Evolutionary conservation across 1,139 yeast species (phyloP).

Genomic region (Yamadazyma epiphylla): DNA sequence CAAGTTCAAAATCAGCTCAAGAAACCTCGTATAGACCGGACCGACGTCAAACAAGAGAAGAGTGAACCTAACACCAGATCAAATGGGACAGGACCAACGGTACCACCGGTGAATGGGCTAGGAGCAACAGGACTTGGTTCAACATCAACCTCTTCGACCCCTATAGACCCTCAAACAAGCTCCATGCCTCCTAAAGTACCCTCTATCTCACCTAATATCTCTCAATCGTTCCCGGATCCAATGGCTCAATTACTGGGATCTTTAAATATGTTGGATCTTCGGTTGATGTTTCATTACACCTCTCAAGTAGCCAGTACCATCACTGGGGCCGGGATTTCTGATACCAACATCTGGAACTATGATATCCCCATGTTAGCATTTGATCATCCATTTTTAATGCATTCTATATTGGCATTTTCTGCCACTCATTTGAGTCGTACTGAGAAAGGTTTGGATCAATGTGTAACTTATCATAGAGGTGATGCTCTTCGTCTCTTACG

Average conservation of each 20-base stretch:
- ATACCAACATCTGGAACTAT: slow-evolving; percentile 79
- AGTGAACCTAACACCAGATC: slow-evolving; percentile 1
- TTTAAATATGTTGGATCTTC: slow-evolving; percentile 72
- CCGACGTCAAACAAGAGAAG: slow-evolving; percentile 2
- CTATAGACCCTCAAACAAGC: slow-evolving; percentile 3
- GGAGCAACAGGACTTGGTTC: slow-evolving; percentile 1
- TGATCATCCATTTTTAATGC: slow-evolving; percentile 88
- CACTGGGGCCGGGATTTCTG: slow-evolving; percentile 87
- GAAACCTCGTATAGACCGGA: too few species aligned
- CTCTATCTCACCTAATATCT: slow-evolving; percentile 26
- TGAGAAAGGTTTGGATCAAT: slow-evolving; percentile 72
- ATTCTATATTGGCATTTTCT: slow-evolving; percentile 80
- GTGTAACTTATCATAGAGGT: slow-evolving; percentile 83
- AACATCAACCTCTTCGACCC: slow-evolving; percentile 9
- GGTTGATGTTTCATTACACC: slow-evolving; percentile 84
- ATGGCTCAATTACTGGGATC: slow-evolving; percentile 17
- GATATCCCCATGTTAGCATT: slow-evolving; percentile 89
- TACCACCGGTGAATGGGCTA: slow-evolving; percentile 1
- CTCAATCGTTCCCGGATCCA: slow-evolving; percentile 14
- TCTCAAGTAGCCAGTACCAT: slow-evolving; percentile 82
- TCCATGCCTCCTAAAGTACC: too few species aligned
- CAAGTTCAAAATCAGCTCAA: slow-evolving; percentile 10
- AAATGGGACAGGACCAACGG: slow-evolving; percentile 2
- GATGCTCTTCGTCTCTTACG: slow-evolving; percentile 78
- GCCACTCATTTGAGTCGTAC: slow-evolving; percentile 86